Percentiles rank a stretch among this genome's conserved stretches.
These are phyloP conservation scores for Paramecium pentaurelia DNA, from an alignment of 73 alveolate species.

Conservation along the genomic window DNA sequence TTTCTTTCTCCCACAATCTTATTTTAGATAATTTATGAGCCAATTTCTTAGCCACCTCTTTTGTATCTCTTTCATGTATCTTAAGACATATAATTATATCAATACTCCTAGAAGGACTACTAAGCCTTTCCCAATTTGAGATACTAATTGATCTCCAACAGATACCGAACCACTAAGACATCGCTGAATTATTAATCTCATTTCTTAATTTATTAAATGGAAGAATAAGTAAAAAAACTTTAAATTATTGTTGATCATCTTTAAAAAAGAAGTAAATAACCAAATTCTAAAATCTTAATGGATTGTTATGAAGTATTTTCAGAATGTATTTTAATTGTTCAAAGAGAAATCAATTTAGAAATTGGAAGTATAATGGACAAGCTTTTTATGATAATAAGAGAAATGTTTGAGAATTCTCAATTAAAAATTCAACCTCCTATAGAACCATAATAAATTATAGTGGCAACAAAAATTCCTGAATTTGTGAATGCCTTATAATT, in stretches of 20 bases:
- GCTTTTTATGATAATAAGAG: background rate
- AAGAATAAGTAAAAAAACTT: background rate
- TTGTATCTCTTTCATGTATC: conserved; percentile 22
- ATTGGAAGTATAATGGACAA: background rate
- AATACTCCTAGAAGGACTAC: conserved; percentile 32
- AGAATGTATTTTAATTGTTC: background rate
- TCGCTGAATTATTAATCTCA: conserved; percentile 36
- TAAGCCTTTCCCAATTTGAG: conserved; percentile 18
- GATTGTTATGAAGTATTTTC: conserved; percentile 4
- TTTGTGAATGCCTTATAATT: conserved; percentile 1
- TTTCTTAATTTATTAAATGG: background rate
- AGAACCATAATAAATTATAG: background rate
- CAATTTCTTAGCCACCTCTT: conserved; percentile 16
- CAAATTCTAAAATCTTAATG: background rate
- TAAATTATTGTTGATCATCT: background rate
- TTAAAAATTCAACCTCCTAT: background rate
- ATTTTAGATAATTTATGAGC: conserved; percentile 43
- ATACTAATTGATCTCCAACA: conserved; percentile 9
- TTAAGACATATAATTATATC: background rate
- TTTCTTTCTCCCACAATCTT: conserved; percentile 15
- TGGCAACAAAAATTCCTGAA: background rate
- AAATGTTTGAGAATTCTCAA: background rate
- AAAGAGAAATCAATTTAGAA: background rate
- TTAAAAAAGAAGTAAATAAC: background rate
- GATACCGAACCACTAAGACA: background rate